Percentiles rank a stretch among this genome's conserved stretches.
phyloP scores from a whole-genome alignment of 768 basidiomycete genomes.

The Macrolepiota fuliginosa region DNA sequence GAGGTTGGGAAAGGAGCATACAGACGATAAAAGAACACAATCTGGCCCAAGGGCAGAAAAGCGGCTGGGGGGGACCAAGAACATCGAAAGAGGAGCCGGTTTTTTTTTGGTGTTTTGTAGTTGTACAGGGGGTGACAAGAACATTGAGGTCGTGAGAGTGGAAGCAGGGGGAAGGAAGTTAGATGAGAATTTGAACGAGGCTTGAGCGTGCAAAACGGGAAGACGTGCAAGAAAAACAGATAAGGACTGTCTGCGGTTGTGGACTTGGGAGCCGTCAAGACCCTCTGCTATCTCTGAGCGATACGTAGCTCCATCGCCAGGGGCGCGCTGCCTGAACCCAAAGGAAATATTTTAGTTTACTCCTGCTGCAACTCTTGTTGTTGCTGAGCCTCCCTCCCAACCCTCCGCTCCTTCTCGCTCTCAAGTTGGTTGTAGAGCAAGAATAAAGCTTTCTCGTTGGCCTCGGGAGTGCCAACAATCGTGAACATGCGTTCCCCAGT shows the following conservation, averaged over 20 bases:
- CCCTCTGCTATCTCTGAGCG: not conserved
- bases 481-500: slow-evolving; percentile 99
- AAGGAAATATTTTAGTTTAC: slow-evolving; percentile 12
- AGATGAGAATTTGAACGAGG: slow-evolving; percentile 5
- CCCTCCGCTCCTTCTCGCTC: slow-evolving; percentile 93
- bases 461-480: slow-evolving; percentile 93
- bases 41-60: slow-evolving; percentile 8
- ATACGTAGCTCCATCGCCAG: not conserved
- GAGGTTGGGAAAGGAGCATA: slow-evolving; percentile 14
- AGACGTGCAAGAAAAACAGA: slow-evolving; percentile 9
- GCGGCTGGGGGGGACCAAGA: slow-evolving; percentile 4
- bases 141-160: not conserved
- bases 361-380: slow-evolving; percentile 61
- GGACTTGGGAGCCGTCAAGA: not conserved
- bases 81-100: slow-evolving; percentile 3
- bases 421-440: slow-evolving; percentile 96
- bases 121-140: slow-evolving; percentile 3
- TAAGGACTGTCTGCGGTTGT: not conserved
- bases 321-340: not conserved
- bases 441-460: slow-evolving; percentile 97
- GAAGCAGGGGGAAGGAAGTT: not conserved
- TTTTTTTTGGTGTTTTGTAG: not conserved
- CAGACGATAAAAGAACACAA: slow-evolving; percentile 12
- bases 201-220: slow-evolving; percentile 8
- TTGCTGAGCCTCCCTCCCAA: slow-evolving; percentile 80